These are phyloP conservation scores for Artemisia princeps DNA, from an alignment of 140 eudicot species.

Conservation along the genomic window DNA sequence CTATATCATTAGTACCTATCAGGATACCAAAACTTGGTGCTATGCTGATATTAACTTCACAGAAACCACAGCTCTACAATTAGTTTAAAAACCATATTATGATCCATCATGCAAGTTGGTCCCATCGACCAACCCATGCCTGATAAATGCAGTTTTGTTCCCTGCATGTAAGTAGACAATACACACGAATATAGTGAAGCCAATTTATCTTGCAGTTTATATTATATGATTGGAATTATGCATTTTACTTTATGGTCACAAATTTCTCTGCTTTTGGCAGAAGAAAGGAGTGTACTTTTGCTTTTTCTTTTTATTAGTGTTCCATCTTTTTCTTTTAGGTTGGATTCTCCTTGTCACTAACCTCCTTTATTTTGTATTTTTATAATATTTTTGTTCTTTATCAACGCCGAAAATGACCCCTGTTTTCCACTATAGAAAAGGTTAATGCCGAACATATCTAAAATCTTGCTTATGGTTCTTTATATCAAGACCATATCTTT, in stretches of 20 bases:
- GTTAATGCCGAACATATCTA: constrained; percentile 23
- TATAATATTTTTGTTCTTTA: constrained; percentile 22
- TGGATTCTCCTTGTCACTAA: constrained; percentile 40
- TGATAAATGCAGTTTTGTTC: neutral
- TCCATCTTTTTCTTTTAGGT: constrained; percentile 30
- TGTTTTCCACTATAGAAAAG: constrained; percentile 25
- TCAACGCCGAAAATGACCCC: constrained; percentile 20
- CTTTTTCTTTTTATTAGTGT: constrained; percentile 48
- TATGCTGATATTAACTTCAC: constrained; percentile 7
- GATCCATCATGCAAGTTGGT: constrained; percentile 18
- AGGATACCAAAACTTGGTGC: constrained; percentile 6
- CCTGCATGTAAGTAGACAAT: constrained; percentile 13
- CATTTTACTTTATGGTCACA: constrained; percentile 25
- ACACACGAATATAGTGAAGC: constrained; percentile 4
- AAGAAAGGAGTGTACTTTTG: constrained; percentile 35
- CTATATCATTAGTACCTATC: constrained; percentile 20
- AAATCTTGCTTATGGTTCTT: constrained; percentile 19
- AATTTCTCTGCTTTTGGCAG: constrained; percentile 35
- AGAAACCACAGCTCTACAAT: constrained; percentile 13
- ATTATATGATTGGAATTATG: constrained; percentile 23
- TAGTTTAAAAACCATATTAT: constrained; percentile 12
- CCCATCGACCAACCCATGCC: constrained; percentile 8
- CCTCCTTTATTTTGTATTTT: constrained; percentile 30
- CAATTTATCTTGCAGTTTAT: constrained; percentile 11
- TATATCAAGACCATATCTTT: constrained; percentile 21